Percentiles rank a stretch among this genome's conserved stretches.
Conservation (phyloP, 2,329 filamentous ascomycete genomes). For the Microcyclospora pomicola region DNA sequence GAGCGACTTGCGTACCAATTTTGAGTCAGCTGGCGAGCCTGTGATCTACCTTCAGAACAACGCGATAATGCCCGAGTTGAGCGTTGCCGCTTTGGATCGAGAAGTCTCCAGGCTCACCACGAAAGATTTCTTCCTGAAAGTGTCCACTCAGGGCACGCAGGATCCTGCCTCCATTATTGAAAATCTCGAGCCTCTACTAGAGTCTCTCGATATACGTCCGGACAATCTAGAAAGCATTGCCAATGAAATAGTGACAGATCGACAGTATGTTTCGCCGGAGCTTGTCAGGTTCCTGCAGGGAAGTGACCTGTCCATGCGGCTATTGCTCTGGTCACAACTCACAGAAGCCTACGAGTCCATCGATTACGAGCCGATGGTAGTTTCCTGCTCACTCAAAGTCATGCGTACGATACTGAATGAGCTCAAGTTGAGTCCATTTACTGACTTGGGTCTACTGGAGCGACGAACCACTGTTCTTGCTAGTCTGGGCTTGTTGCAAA, state of each 20-base stretch:
- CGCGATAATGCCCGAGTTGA: constrained; percentile 75
- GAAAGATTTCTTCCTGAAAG: constrained; percentile 85
- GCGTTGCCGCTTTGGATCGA: constrained; percentile 66
- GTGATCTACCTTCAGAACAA: constrained; percentile 64
- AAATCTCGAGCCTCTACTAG: constrained; percentile 80
- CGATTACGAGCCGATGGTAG: constrained; percentile 71
- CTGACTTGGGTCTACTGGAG: constrained; percentile 43
- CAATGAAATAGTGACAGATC: neutral
- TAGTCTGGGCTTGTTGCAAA: constrained; percentile 66
- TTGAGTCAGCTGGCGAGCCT: constrained; percentile 35
- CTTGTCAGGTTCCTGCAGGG: constrained; percentile 73
- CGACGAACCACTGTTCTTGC: constrained; percentile 60
- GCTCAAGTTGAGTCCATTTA: constrained; percentile 45
- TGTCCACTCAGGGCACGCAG: constrained; percentile 71
- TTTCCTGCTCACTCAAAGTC: constrained; percentile 73
- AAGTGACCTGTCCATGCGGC: constrained; percentile 66
- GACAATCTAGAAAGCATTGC: neutral
- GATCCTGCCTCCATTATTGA: constrained; percentile 80
- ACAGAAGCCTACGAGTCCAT: constrained; percentile 79
- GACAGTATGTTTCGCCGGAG: constrained; percentile 42
- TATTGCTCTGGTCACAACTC: constrained; percentile 85
- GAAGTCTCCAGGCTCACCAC: constrained; percentile 88
- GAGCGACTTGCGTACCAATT: constrained; percentile 44
- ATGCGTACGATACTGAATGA: constrained; percentile 71
- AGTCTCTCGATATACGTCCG: constrained; percentile 39